These are phyloP conservation scores for Kuraishia floccosa DNA, from an alignment of 805 yeast genomes.

Conservation along the genomic window DNA sequence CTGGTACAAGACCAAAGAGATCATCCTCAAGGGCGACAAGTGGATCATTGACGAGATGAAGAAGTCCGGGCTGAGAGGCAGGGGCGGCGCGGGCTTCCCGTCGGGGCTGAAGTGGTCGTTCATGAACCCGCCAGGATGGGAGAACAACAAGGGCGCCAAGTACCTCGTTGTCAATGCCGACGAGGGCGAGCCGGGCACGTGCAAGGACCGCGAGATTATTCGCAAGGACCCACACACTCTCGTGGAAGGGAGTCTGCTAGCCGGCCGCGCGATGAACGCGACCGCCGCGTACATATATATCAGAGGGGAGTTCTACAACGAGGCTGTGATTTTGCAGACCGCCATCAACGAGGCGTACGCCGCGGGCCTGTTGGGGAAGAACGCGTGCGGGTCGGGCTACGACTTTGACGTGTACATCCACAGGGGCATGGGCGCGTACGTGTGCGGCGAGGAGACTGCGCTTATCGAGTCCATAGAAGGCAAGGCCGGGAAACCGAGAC, in stretches of 20 bases:
- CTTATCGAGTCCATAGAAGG: slow-evolving; percentile 84
- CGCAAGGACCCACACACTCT: slow-evolving; percentile 88
- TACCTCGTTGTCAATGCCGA: slow-evolving; percentile 86
- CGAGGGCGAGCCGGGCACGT: slow-evolving; percentile 93
- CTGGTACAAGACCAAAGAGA: slow-evolving; percentile 87
- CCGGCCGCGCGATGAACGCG: slow-evolving; percentile 90
- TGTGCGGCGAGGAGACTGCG: slow-evolving; percentile 90
- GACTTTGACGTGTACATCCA: slow-evolving; percentile 76
- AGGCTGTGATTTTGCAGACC: slow-evolving; percentile 58
- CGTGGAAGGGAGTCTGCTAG: slow-evolving; percentile 83
- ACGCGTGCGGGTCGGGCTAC: slow-evolving; percentile 83
- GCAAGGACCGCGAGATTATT: slow-evolving; percentile 86
- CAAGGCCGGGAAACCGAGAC: slow-evolving; percentile 87
- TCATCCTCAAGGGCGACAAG: slow-evolving; percentile 69
- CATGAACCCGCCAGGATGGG: slow-evolving; percentile 96
- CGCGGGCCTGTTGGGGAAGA: slow-evolving; percentile 70
- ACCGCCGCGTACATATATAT: slow-evolving; percentile 87
- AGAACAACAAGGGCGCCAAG: slow-evolving; percentile 80
- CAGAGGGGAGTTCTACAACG: slow-evolving; percentile 84
- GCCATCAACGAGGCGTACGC: slow-evolving; percentile 85
- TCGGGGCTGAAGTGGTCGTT: slow-evolving; percentile 87
- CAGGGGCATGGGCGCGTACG: slow-evolving; percentile 90
- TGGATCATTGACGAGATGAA: slow-evolving; percentile 89
- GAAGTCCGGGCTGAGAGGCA: slow-evolving; percentile 75
- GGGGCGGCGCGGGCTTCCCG: slow-evolving; percentile 94